Percentiles rank a stretch among this genome's conserved stretches.
Conservation (phyloP, 257 asterid species). For the Orobanche coerulescens region DNA sequence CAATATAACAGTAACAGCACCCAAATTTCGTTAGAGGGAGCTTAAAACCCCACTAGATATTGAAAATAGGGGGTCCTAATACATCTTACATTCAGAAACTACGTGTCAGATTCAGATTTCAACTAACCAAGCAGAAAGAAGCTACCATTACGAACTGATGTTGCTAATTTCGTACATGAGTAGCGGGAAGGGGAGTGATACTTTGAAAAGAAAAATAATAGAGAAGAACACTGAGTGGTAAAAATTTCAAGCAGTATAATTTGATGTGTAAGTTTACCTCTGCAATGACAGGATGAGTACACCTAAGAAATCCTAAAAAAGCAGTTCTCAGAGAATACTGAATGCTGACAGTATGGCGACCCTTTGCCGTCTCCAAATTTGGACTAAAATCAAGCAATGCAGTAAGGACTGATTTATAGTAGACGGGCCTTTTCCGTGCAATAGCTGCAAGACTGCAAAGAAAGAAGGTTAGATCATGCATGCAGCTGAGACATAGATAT, state of each 20-base stretch:
- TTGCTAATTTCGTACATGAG: background rate
- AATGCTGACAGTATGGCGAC: slow-evolving; percentile 67
- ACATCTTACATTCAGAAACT: slow-evolving; percentile 10
- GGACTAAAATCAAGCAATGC: slow-evolving; percentile 68
- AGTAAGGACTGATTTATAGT: slow-evolving; percentile 52
- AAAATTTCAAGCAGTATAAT: slow-evolving; percentile 18
- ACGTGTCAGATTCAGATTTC: slow-evolving; percentile 9
- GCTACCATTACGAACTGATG: background rate
- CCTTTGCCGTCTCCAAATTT: slow-evolving; percentile 49
- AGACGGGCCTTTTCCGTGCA: slow-evolving; percentile 73
- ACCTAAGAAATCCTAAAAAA: slow-evolving; percentile 83
- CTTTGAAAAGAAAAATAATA: background rate
- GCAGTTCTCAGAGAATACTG: slow-evolving; percentile 89
- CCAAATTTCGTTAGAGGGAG: background rate
- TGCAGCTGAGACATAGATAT: background rate
- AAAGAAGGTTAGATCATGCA: slow-evolving; percentile 20
- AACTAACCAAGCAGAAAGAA: slow-evolving; percentile 15
- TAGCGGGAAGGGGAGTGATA: background rate
- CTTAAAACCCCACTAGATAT: background rate
- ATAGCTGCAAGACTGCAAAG: slow-evolving; percentile 79
- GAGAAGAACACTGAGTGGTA: slow-evolving; percentile 3
- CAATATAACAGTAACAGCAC: slow-evolving; percentile 6
- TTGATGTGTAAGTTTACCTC: slow-evolving; percentile 53
- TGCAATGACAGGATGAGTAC: slow-evolving; percentile 58
- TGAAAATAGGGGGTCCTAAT: background rate